phyloP scores from a whole-genome alignment of 2,329 filamentous ascomycete genomes.

The Ambrosiella xylebori region DNA sequence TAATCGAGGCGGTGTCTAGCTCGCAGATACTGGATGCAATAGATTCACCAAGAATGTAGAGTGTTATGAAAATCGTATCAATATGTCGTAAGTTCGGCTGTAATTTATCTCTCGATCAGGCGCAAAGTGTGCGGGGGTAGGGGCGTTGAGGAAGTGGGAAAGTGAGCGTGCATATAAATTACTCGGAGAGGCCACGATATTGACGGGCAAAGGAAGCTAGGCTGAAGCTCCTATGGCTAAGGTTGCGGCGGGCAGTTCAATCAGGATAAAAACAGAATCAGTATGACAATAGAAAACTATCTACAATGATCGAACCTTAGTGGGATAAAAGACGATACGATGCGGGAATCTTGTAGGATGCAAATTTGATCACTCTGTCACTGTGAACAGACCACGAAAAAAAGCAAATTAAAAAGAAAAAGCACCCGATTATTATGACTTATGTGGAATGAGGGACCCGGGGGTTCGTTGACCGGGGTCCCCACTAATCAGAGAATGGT shows the following conservation, averaged over 20 bases:
- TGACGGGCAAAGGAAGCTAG: background rate
- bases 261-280: background rate
- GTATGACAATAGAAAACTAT: background rate
- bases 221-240: background rate
- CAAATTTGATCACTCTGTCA: background rate
- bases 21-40: too few species aligned
- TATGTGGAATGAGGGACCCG: background rate
- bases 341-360: background rate
- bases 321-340: background rate
- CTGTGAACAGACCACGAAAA: background rate
- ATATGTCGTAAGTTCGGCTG: too few species aligned
- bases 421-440: background rate
- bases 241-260: background rate
- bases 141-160: background rate
- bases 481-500: background rate
- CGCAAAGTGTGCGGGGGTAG: background rate
- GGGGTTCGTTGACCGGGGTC: background rate
- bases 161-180: background rate
- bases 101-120: background rate
- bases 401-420: background rate
- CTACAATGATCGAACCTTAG: too few species aligned
- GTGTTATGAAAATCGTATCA: too few species aligned
- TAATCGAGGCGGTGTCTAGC: too few species aligned
- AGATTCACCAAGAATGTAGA: too few species aligned
- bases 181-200: background rate